Evolutionary conservation across 176 grass and related monocot species (phyloP).

Genomic region (Ampelocalamus luodianensis): DNA sequence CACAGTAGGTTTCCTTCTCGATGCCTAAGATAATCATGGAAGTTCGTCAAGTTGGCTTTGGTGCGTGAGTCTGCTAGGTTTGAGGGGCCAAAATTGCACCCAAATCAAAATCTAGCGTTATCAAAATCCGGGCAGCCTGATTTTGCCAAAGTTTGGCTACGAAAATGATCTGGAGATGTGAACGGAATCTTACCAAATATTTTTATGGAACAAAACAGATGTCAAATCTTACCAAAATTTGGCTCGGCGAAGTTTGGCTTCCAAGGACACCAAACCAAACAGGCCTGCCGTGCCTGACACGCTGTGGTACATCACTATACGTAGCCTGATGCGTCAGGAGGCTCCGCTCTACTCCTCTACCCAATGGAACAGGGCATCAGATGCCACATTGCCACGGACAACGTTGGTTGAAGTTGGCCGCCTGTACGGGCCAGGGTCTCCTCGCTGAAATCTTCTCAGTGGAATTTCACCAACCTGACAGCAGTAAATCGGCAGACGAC

Average conservation of each 20-base stretch:
- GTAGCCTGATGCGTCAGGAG: not conserved
- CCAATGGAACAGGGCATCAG: slow-evolving; percentile 6
- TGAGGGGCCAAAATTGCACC: too few species aligned
- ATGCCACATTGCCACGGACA: not conserved
- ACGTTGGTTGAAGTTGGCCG: not conserved
- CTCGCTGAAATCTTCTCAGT: not conserved
- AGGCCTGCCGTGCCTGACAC: not conserved
- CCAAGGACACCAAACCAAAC: too few species aligned
- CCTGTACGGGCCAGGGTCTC: not conserved
- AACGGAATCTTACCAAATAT: too few species aligned
- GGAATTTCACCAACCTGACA: not conserved
- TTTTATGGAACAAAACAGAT: too few species aligned
- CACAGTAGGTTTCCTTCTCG: too few species aligned
- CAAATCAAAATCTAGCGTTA: too few species aligned
- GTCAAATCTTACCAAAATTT: too few species aligned
- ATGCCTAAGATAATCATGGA: too few species aligned
- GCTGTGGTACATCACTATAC: not conserved
- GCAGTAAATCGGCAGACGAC: not conserved
- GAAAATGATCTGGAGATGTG: too few species aligned
- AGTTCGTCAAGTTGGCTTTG: not conserved
- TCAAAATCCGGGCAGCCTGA: too few species aligned
- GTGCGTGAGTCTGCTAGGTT: not conserved
- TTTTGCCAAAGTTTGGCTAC: too few species aligned
- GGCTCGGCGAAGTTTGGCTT: too few species aligned
- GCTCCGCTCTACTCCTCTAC: not conserved